Base-by-base conservation (phyloP, 2,329 filamentous ascomycete genomes). In the Xylaria polymorpha region DNA sequence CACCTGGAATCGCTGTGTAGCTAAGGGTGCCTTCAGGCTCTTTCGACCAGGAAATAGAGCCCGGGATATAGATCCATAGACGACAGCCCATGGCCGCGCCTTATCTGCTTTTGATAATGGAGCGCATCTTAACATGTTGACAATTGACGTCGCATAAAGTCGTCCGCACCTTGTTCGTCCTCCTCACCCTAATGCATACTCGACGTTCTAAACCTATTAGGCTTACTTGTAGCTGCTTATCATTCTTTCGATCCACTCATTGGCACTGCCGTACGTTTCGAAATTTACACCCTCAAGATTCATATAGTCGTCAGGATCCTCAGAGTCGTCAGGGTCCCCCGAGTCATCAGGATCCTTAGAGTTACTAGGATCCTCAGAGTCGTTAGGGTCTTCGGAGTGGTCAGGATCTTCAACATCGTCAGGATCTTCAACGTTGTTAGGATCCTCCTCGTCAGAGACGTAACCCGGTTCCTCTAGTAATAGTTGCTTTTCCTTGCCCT, bases 401-500 rank as follows among this genome's bases (percentile, higher is more conserved):
- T 29, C 25, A 29, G 25, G 25, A 29, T 29, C 41, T 18, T 44
- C 18, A 18, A 44, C 41, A 18, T n/a, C 41, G 1, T 44, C 41
- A 18, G 10, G 35, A 22, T 22, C 14, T 10, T 39, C 53, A 18
- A 44, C 41, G 7, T n/a, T 10, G 1, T 44, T 10, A 18, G 10
- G 35, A 22, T 22, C 14, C n/a, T 39, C 53, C n/a, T 12, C 41
- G 7, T 44, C 41, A 18, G 8, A 12, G 41, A 18, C 10, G 8
- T 37, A 12, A 37, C 2, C 35, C 7, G 2, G 7, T 4, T 37
- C 41, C 8, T 44, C 14, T 44, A 2, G 2, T 7, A 8, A 12
- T 12, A 4, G 35, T 29, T 35, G 12, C 35, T 56, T 39, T 53
- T 43, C 37, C 29, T 64, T 18, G 4, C 61, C 44, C 66, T 83